Evolutionary conservation across 148 eudicot genomes (phyloP).

Genomic region (Rhododendron ferrugineum): DNA sequence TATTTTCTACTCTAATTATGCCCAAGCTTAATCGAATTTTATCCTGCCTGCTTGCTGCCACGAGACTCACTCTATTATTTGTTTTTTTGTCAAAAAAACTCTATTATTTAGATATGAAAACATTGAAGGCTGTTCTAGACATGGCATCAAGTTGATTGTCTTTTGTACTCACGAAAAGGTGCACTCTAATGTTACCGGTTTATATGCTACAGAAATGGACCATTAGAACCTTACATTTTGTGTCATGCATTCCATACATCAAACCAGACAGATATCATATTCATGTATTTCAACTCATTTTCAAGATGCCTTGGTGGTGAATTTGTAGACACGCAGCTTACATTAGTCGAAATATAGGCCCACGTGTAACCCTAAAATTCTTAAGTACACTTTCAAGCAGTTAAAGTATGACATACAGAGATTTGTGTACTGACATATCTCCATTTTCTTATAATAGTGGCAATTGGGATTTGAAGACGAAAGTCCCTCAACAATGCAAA

Average conservation of each 20-base stretch:
- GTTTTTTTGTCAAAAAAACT: too few relatives aligned
- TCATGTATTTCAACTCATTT: background rate
- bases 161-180: conserved; percentile 1
- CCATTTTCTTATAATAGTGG: conserved; percentile 49
- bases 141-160: background rate
- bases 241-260: background rate
- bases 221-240: background rate
- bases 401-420: background rate
- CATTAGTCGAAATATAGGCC: background rate
- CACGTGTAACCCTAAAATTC: background rate
- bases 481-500: conserved; percentile 86
- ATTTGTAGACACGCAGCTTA: background rate
- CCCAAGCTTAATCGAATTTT: background rate
- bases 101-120: background rate
- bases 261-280: background rate
- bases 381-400: background rate
- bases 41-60: background rate
- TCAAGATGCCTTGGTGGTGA: background rate
- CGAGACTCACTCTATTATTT: too few relatives aligned
- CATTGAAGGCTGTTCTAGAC: background rate
- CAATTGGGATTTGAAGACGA: conserved; percentile 98
- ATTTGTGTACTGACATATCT: background rate
- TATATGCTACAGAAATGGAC: background rate
- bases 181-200: background rate
- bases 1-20: background rate